A percentile compares a stretch with the other conserved stretches of the same genome.
These are phyloP conservation scores for Fomitopsis palustris DNA, from an alignment of 1,284 basidiomycete genomes.

Conservation along the genomic window DNA sequence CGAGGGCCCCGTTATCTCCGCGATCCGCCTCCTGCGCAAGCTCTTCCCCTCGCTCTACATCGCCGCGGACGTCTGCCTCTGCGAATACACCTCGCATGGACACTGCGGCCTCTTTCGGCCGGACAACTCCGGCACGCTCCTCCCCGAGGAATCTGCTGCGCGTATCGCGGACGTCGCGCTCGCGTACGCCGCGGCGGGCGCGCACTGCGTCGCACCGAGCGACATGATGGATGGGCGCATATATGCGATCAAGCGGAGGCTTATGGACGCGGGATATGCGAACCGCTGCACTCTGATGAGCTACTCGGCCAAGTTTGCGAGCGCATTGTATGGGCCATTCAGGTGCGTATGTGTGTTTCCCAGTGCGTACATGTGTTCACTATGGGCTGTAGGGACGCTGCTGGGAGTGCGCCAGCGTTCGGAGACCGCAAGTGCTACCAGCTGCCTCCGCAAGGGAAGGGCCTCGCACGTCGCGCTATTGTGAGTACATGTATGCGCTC, in stretches of 20 bases:
- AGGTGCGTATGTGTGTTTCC: conserved; percentile 46
- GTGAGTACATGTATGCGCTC: conserved; percentile 41
- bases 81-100: conserved; percentile 98
- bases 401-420: conserved; percentile 91
- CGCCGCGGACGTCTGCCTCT: conserved; percentile 96
- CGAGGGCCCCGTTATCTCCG: conserved; percentile 89
- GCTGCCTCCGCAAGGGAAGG: conserved; percentile 85
- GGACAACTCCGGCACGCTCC: conserved; percentile 75
- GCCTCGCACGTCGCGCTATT: conserved; percentile 91
- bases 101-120: conserved; percentile 86
- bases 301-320: conserved; percentile 99
- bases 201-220: conserved; percentile 96
- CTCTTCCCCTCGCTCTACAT: conserved; percentile 87
- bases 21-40: conserved; percentile 73
- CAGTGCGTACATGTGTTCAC: neutral
- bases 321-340: conserved; percentile 96
- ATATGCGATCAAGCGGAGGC: conserved; percentile 80
- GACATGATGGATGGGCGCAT: conserved; percentile 99
- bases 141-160: conserved; percentile 58
- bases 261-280: conserved; percentile 81
- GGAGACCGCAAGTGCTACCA: conserved; percentile 98
- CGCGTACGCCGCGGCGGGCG: conserved; percentile 91
- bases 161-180: conserved; percentile 93
- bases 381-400: conserved; percentile 72
- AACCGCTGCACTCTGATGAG: conserved; percentile 94